Evolutionary conservation across 306 rosid genomes (phyloP), one percentile per base, ranked within the genome.

Genomic region (Acmispon strigosus): DNA sequence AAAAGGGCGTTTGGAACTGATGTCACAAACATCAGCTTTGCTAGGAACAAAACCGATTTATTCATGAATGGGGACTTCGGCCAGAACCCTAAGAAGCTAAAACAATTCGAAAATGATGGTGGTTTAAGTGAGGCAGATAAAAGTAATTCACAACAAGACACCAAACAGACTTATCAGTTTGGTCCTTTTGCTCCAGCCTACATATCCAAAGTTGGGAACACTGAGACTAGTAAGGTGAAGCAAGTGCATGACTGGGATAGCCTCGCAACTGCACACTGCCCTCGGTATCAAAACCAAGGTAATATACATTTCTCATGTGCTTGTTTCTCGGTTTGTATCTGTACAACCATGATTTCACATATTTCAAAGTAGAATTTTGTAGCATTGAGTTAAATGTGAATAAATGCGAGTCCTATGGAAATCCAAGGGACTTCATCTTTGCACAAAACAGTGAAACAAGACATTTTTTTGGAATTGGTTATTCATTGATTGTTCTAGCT

Each of bases 221-320:
- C 88, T 10, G 86, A 74, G 77, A 86, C 73, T 52, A 66, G 44
- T 67, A 71, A 56, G 43, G 74, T 18, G 36, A 87, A 76, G 84
- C 74, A 51, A 47, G 74, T 63, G 64, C 89, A 58, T 82, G 92
- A 89, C 32, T 80, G 89, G 96, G 95, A 84, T 15, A 83, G 63
- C 73, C 83, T 94, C 0, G 82, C 89, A 10, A 63, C 92, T 52
- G 77, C 83, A 4, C 85, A 84, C 75, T 80, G 77, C 29, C 99
- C 97, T 20, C 89, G 77, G 64, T 94, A 90, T 79, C 92, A 87
- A 77, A 90, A 91, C 67, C 86, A 84, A 91, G 97, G 98, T 89
- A 86, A 27, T 27, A 27, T 2, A 27, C 5, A 27, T 27, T 27
- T 27, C 24, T 22, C 2, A 2, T 27, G 3, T 27, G 34, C 3